Evolutionary conservation across 2,329 filamentous ascomycete genomes (phyloP), one percentile per base, ranked within the genome.

Genomic region (Hymenoscyphus fructigenus): DNA sequence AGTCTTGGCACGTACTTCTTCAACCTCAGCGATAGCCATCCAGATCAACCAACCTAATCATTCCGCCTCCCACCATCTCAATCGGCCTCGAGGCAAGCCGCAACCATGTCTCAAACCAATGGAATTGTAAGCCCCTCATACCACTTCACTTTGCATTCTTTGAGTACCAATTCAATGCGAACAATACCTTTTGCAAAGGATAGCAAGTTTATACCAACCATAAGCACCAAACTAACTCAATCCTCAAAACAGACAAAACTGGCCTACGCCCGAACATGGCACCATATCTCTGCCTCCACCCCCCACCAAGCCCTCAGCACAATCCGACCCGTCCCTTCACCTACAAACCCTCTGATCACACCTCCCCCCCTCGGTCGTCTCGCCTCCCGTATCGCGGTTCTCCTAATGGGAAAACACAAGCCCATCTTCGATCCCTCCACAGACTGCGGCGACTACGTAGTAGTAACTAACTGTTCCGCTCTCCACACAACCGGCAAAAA

Each of bases 401-500:
- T 92, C 66, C 87, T 97, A 61, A 97, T 98, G 93, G 95, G 95
- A 81, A 99, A 99, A 84, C 91, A 99, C 85, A 99, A 99, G 82
- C 95, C 95, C 26, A 97, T 95, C 78, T 99, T 88, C 82, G 92
- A 98, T 80, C 95, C 95, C 1, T 97, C 93, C 26, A 97, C 93
- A 67, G 95, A 99, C 84, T 98, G 95, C 84, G 95, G 95, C 72
- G 95, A 99, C 86, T 99, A 99, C 79, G 93, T 99, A 14, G 94
- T 99, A 0, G 93, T 95, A 60, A 92, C 92, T 44, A 89, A 93
- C 78, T 98, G 95, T 82, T 86, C 90, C 50, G 88, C 94, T 58
- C 83, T 99, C 59, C 88, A 93, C 81, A 90, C 88, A 1, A 98
- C 95, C 7, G 95, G 95, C 71, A 91, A 91, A 77, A 99, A 99